phyloP scores from a whole-genome alignment of 306 rosid species.

The Gleditsia sinensis region DNA sequence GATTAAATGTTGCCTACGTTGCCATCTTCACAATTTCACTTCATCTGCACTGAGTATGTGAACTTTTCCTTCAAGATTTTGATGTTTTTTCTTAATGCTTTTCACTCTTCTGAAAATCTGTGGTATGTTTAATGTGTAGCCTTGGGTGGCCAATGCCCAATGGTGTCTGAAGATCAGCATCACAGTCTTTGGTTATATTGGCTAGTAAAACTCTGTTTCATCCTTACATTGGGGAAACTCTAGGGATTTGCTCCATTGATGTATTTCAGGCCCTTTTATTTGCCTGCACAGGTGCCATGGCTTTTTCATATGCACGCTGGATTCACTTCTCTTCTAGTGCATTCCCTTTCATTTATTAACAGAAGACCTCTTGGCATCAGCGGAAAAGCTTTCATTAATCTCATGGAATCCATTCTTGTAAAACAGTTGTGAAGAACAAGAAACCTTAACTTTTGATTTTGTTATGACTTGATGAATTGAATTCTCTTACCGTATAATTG shows the following conservation, averaged over 20 bases:
- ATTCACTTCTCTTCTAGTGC: neutral
- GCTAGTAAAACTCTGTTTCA: slow-evolving; percentile 2
- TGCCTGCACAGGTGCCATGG: too few relatives aligned
- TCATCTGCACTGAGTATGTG: neutral
- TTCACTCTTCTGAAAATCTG: neutral
- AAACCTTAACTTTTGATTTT: neutral
- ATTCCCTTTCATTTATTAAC: too few relatives aligned
- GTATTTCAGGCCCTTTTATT: neutral
- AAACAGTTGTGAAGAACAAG: neutral
- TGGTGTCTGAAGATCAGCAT: neutral
- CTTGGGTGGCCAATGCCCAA: neutral
- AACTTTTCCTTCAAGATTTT: neutral
- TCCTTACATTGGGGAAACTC: neutral
- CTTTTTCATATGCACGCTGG: too few relatives aligned
- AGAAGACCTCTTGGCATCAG: too few relatives aligned
- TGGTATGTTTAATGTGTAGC: slow-evolving; percentile 18
- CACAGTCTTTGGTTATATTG: neutral
- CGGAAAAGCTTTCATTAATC: neutral
- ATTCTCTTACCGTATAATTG: neutral
- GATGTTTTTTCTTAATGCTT: neutral
- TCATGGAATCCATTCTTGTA: neutral
- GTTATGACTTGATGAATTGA: neutral
- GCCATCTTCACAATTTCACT: neutral
- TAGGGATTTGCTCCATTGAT: neutral
- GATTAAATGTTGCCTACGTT: neutral